A percentile compares a stretch with the other conserved stretches of the same genome.
phyloP scores from a whole-genome alignment of 805 yeast genomes.

The Candida berthetii region DNA sequence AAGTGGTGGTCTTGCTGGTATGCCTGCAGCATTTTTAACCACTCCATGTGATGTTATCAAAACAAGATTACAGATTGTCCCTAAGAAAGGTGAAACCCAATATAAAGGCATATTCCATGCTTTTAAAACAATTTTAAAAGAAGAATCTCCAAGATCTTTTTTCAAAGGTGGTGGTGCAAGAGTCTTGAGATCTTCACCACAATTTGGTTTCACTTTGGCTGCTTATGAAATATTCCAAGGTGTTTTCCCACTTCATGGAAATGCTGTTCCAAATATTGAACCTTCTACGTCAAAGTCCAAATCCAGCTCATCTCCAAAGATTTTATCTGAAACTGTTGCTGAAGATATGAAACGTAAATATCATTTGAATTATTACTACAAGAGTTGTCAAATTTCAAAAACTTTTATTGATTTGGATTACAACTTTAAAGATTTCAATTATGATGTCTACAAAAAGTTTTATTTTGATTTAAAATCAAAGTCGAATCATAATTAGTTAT shows the following conservation, averaged over 20 bases:
- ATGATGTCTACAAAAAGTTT: slow-evolving; percentile 36
- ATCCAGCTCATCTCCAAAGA: slow-evolving; percentile 5
- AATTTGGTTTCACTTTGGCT: slow-evolving; percentile 96
- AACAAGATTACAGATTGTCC: slow-evolving; percentile 86
- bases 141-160: slow-evolving; percentile 82
- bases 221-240: slow-evolving; percentile 88
- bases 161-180: slow-evolving; percentile 97
- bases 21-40: slow-evolving; percentile 95
- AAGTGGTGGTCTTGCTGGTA: slow-evolving; percentile 94
- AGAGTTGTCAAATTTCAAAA: slow-evolving; percentile 55
- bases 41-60: slow-evolving; percentile 97
- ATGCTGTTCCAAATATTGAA: slow-evolving; percentile 14
- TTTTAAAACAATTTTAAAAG: slow-evolving; percentile 60
- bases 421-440: slow-evolving; percentile 51
- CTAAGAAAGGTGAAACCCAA: slow-evolving; percentile 67
- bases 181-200: slow-evolving; percentile 93
- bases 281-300: slow-evolving; percentile 13
- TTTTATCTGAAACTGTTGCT: slow-evolving; percentile 22
- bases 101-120: slow-evolving; percentile 80
- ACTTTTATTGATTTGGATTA: slow-evolving; percentile 58
- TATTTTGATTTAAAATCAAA: slow-evolving; percentile 9
- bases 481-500: no score
- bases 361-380: slow-evolving; percentile 39
- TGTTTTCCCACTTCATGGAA: slow-evolving; percentile 56
- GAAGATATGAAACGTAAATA: slow-evolving; percentile 37